Base-by-base conservation (phyloP, 163 green algal genomes). In the Coccomyxa subellipsoidea region DNA sequence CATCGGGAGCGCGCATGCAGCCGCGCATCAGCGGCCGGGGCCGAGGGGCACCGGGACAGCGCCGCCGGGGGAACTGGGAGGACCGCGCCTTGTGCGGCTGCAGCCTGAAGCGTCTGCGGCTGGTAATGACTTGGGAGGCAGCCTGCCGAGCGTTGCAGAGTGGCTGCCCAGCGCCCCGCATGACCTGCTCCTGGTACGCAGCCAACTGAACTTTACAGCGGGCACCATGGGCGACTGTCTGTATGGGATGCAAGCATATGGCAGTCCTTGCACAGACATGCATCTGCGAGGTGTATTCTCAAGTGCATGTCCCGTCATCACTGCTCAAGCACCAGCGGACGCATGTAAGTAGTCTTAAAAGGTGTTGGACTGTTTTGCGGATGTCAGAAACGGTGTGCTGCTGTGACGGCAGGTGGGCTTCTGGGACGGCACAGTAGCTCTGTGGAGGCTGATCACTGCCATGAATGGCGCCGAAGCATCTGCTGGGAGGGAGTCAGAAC, bases 341-440 rank as follows among this genome's bases (percentile, higher is more conserved):
- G n/a, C n/a, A n/a, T n/a, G n/a, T n/a, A n/a, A n/a, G n/a, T n/a
- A n/a, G n/a, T n/a, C n/a, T n/a, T n/a, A n/a, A n/a, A n/a, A n/a
- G n/a, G n/a, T n/a, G n/a, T n/a, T n/a, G n/a, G n/a, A n/a, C n/a
- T n/a, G n/a, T n/a, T n/a, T n/a, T n/a, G n/a, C n/a, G n/a, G 66
- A 12, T 73, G 66, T 73, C 21, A 37, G 21, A 36, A 36, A 23
- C 18, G n/a, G 66, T 23, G 18, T 35, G 7, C 66, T 73, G 66
- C 27, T 35, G 66, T 37, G 66, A 21, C 31, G n/a, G 2, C 80
- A 84, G 81, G 84, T 89, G 32, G 88, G 88, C 21, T 87, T 78
- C 79, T 89, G 84, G 88, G 88, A 91, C 53, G 88, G 88, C 47
- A 89, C 31, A 6, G 82, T 88, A 7, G 84, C 87, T 6, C 36